Conservation (phyloP, 1,139 yeast species). For the Taphrina wiesneri region DNA sequence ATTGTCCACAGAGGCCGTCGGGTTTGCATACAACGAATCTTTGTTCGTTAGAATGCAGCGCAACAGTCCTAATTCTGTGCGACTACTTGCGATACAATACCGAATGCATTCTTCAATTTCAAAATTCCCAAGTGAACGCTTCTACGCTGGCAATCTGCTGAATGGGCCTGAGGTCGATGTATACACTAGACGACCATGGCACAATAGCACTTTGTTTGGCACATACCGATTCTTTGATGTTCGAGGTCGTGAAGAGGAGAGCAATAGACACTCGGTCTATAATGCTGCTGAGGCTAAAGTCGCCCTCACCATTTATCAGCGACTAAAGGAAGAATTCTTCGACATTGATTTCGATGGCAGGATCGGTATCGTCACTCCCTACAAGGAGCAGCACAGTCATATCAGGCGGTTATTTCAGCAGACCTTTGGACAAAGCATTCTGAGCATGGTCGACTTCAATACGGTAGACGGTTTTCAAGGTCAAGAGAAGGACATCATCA, state of each 20-base stretch:
- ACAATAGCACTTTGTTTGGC: constrained; percentile 52
- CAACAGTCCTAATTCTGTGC: constrained; percentile 60
- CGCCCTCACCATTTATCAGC: constrained; percentile 67
- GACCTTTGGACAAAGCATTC: constrained; percentile 63
- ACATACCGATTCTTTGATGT: constrained; percentile 84
- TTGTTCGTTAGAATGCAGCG: constrained; percentile 91
- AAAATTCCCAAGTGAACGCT: constrained; percentile 77
- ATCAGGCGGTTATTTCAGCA: constrained; percentile 60
- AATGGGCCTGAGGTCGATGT: constrained; percentile 74
- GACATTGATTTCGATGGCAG: constrained; percentile 60
- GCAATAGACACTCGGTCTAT: constrained; percentile 65
- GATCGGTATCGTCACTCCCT: constrained; percentile 92
- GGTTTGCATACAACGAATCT: constrained; percentile 80
- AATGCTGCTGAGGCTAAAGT: constrained; percentile 70
- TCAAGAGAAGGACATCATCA: constrained; percentile 90
- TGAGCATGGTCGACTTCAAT: constrained; percentile 76
- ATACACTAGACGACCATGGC: constrained; percentile 75
- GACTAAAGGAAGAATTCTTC: constrained; percentile 56
- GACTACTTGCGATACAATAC: constrained; percentile 87
- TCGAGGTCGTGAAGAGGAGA: constrained; percentile 61
- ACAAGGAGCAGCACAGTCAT: constrained; percentile 76
- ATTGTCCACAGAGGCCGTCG: constrained; percentile 83
- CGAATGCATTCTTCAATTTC: constrained; percentile 98
- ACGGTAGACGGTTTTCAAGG: constrained; percentile 99
- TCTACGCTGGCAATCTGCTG: constrained; percentile 67